A percentile compares a stretch with the other conserved stretches of the same genome.
Conservation (phyloP, 2,329 filamentous ascomycete species). For the Cercospora zeina region DNA sequence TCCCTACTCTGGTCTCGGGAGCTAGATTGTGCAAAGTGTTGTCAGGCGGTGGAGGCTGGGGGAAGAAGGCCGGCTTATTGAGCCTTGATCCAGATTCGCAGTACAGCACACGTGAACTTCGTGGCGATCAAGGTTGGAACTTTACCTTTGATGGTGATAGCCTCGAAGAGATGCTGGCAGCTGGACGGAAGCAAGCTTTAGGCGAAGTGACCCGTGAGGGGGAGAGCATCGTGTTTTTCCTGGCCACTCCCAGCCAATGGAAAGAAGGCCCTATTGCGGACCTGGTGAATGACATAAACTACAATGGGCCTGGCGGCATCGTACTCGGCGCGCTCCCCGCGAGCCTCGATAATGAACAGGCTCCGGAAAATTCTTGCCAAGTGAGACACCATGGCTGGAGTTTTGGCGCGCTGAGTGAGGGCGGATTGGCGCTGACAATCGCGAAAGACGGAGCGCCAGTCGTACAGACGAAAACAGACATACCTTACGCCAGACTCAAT, state of each 20-base stretch:
- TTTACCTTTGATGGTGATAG: slow-evolving; percentile 42
- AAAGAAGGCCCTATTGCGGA: background rate
- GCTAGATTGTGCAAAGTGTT: slow-evolving; percentile 56
- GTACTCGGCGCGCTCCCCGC: slow-evolving; percentile 49
- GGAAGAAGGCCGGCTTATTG: slow-evolving; percentile 73
- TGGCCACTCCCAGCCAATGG: slow-evolving; percentile 37
- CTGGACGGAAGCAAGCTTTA: slow-evolving; percentile 45
- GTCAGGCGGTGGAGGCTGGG: slow-evolving; percentile 84
- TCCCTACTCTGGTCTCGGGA: slow-evolving; percentile 27
- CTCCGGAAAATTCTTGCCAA: background rate
- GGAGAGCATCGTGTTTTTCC: slow-evolving; percentile 67
- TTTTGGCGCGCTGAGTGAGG: slow-evolving; percentile 65
- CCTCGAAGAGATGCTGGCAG: slow-evolving; percentile 38
- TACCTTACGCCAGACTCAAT: slow-evolving; percentile 41
- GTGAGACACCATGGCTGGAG: slow-evolving; percentile 34
- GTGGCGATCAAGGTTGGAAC: slow-evolving; percentile 58
- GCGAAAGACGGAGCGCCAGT: slow-evolving; percentile 1
- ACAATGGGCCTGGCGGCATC: slow-evolving; percentile 5
- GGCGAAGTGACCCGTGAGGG: slow-evolving; percentile 63
- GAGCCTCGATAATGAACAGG: slow-evolving; percentile 43
- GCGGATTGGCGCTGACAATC: slow-evolving; percentile 57
- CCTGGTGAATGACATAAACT: background rate
- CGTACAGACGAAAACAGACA: slow-evolving; percentile 51
- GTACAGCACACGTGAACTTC: slow-evolving; percentile 54
- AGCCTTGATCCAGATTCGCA: slow-evolving; percentile 71